Conservation (phyloP, 177 flowering plant genomes). For the Tripterygium wilfordii region DNA sequence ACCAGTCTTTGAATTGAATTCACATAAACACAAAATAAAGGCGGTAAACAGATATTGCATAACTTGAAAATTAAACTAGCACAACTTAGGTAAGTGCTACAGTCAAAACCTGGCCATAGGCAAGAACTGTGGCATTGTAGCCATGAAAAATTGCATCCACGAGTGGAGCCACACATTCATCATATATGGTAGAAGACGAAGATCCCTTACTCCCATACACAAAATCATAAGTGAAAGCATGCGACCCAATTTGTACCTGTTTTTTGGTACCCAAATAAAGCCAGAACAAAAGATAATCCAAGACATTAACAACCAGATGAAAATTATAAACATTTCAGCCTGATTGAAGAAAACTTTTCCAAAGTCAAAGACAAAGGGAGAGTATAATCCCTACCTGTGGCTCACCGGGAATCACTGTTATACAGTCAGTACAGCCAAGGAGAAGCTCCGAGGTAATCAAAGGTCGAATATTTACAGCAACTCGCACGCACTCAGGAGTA, state of each 20-base stretch:
- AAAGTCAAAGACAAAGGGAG: not conserved
- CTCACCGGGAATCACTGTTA: conserved; percentile 63
- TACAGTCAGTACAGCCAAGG: conserved; percentile 79
- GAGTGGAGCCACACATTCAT: conserved; percentile 79
- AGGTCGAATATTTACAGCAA: conserved; percentile 88
- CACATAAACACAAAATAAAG: not conserved
- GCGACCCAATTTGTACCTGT: conserved; percentile 97
- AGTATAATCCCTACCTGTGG: conserved; percentile 78
- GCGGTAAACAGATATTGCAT: not conserved
- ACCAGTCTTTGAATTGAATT: conserved; percentile 53
- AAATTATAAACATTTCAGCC: not conserved
- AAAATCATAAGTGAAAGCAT: conserved; percentile 77
- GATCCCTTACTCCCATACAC: conserved; percentile 59
- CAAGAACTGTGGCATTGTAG: conserved; percentile 94
- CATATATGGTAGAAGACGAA: conserved; percentile 37
- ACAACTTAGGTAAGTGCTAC: too few species aligned
- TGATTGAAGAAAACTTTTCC: not conserved
- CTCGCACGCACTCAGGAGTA: conserved; percentile 50
- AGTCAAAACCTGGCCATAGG: conserved; percentile 91
- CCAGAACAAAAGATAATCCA: not conserved
- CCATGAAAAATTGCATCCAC: conserved; percentile 85
- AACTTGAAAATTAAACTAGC: not conserved
- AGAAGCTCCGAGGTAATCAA: conserved; percentile 71
- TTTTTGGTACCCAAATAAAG: too few species aligned
- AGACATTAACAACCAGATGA: not conserved